Conservation (phyloP, 371 early-diverging fungal species). For the Mucor mucedo region DNA sequence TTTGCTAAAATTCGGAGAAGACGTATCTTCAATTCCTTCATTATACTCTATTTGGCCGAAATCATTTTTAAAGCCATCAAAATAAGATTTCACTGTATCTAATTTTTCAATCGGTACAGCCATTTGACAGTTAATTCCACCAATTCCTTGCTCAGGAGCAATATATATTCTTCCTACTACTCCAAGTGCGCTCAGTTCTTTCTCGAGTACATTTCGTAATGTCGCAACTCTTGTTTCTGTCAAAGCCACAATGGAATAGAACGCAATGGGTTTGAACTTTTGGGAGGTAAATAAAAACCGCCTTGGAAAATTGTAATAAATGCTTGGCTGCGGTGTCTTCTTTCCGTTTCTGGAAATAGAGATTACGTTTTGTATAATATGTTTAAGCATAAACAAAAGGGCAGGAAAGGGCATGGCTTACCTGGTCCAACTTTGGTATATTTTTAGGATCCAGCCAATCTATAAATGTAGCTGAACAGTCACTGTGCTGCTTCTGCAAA, state of each 20-base stretch:
- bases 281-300: not conserved
- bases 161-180: slow-evolving; percentile 77
- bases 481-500: not conserved
- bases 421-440: not conserved
- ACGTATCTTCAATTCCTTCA: slow-evolving; percentile 63
- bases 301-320: not conserved
- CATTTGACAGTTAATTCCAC: slow-evolving; percentile 81
- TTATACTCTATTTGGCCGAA: slow-evolving; percentile 55
- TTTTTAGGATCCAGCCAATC: slow-evolving; percentile 3
- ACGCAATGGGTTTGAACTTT: slow-evolving; percentile 36
- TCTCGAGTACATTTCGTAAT: slow-evolving; percentile 29
- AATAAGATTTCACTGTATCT: slow-evolving; percentile 43
- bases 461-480: slow-evolving; percentile 1
- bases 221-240: slow-evolving; percentile 13
- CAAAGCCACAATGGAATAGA: slow-evolving; percentile 37
- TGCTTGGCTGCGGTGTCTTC: not conserved
- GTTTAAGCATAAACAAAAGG: slow-evolving; percentile 3
- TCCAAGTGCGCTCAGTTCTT: slow-evolving; percentile 45
- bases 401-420: slow-evolving; percentile 7
- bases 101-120: slow-evolving; percentile 61
- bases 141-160: slow-evolving; percentile 53
- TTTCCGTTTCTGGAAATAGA: slow-evolving; percentile 6
- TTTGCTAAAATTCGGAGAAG: slow-evolving; percentile 60
- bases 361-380: slow-evolving; percentile 1
- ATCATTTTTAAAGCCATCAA: slow-evolving; percentile 33